Percentiles rank a stretch among this genome's conserved stretches.
Evolutionary conservation across 2,329 filamentous ascomycete species (phyloP).

Genomic region (Penicillium glabrum): DNA sequence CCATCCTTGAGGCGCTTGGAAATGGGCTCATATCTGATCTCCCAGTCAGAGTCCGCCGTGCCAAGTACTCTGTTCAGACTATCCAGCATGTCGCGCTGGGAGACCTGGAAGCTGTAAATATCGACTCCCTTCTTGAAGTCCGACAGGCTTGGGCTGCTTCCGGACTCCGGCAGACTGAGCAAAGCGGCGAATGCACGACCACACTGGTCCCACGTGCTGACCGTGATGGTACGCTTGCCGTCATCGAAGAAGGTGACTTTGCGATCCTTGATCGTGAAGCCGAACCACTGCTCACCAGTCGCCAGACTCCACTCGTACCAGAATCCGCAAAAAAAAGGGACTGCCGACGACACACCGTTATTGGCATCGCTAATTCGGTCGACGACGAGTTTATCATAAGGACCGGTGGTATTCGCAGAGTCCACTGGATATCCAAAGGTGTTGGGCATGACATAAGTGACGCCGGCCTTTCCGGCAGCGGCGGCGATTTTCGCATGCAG

Average conservation of each 20-base stretch:
- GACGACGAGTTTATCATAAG: conserved; percentile 22
- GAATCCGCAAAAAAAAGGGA: conserved; percentile 47
- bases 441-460: conserved; percentile 58
- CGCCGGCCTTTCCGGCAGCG: conserved; percentile 55
- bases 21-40: conserved; percentile 10
- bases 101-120: conserved; percentile 57
- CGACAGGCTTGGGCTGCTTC: conserved; percentile 34
- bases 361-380: conserved; percentile 33
- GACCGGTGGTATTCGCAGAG: conserved; percentile 23
- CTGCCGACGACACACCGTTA: conserved; percentile 37
- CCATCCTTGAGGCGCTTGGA: conserved; percentile 12
- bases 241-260: conserved; percentile 53
- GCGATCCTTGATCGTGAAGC: conserved; percentile 49
- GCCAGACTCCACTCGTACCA: conserved; percentile 56
- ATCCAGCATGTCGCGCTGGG: conserved; percentile 64
- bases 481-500: conserved; percentile 51
- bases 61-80: conserved; percentile 57
- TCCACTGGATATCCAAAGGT: conserved; percentile 33
- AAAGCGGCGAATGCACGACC: conserved; percentile 54
- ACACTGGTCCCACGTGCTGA: conserved; percentile 61
- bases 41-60: conserved; percentile 60
- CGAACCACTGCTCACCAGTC: conserved; percentile 36
- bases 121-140: conserved; percentile 48
- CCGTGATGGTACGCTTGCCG: conserved; percentile 57
- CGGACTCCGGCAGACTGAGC: conserved; percentile 45